Evolutionary conservation across 1,284 basidiomycete species (phyloP), one percentile per base, ranked within the genome.

Genomic region (Malassezia nana): DNA sequence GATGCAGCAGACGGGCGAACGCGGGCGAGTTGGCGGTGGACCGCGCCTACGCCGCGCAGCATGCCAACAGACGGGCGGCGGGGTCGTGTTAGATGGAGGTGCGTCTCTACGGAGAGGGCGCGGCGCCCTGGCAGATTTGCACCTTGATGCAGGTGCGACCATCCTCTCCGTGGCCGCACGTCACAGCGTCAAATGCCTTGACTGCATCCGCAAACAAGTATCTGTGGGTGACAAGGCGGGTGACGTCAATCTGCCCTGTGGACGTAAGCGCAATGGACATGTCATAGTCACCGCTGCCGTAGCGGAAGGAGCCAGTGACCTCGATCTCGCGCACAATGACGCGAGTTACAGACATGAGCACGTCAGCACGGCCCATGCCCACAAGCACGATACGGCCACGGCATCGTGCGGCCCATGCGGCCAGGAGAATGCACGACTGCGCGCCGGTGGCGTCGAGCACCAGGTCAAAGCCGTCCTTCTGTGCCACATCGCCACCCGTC

Each of bases 271-370:
- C 76, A 58, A 81, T 79, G 29, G 79, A 77, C n/a, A 79, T 75
- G n/a, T 75, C 70, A 64, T 78, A 79, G 43, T 86, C 84, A 24
- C 86, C 87, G 42, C 85, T 82, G 9, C 84, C 85, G 62, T 86
- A 89, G 58, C 88, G 84, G 84, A 90, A 89, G 15, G 86, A 87
- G 29, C 65, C 65, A 12, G 57, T 58, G 32, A 67, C 25, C 42
- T 60, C 40, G 43, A 67, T 48, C 44, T 67, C 65, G 43, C 60
- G 62, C 43, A 67, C 65, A 33, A 60, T 56, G 31, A 65, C 42
- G n/a, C 59, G 76, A 30, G 80, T 80, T 64, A 77, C 69, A n/a
- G 77, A 76, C 46, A 78, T 52, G 7, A 60, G 58, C 51, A 76
- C 64, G 26, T 75, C 69, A 39, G 73, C 64, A 28, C 58, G 50